Percentiles rank a stretch among this genome's conserved stretches.
These are phyloP conservation scores for Crithidia brevicula DNA, from an alignment of 208 protist species.

Conservation along the genomic window DNA sequence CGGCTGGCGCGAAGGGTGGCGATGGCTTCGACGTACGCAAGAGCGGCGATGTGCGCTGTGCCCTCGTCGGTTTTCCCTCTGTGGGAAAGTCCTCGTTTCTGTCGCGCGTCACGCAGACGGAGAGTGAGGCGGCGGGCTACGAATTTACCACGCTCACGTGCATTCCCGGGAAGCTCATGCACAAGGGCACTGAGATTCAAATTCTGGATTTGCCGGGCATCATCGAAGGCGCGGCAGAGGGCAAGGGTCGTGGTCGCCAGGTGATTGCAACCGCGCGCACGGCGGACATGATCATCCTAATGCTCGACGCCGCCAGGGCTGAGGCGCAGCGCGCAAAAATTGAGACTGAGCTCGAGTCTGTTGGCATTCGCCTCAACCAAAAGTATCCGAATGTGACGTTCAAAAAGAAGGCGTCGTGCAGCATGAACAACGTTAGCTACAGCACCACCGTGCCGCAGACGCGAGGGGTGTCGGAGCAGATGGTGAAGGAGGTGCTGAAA, in stretches of 20 bases:
- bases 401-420: slow-evolving; percentile 93
- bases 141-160: slow-evolving; percentile 99
- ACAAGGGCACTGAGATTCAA: slow-evolving; percentile 97
- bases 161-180: slow-evolving; percentile 97
- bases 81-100: slow-evolving; percentile 99
- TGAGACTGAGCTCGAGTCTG: slow-evolving; percentile 93
- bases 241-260: slow-evolving; percentile 96
- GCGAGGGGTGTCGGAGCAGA: slow-evolving; percentile 81
- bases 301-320: slow-evolving; percentile 96
- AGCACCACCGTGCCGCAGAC: slow-evolving; percentile 89
- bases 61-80: slow-evolving; percentile 95
- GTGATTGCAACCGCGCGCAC: slow-evolving; percentile 98
- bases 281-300: slow-evolving; percentile 97
- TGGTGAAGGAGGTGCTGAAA: slow-evolving; percentile 94
- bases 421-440: slow-evolving; percentile 91
- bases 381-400: slow-evolving; percentile 94
- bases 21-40: slow-evolving; percentile 96
- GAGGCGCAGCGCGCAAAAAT: slow-evolving; percentile 93
- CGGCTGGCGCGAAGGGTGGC: slow-evolving; percentile 65
- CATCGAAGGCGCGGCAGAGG: slow-evolving; percentile 97
- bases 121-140: slow-evolving; percentile 96
- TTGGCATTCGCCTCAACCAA: slow-evolving; percentile 97
- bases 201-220: slow-evolving; percentile 99
- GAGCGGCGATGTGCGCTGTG: slow-evolving; percentile 94
- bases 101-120: slow-evolving; percentile 95